Evolutionary conservation across 2,329 filamentous ascomycete genomes (phyloP).

Genomic region (Dactylellina parvicollis): DNA sequence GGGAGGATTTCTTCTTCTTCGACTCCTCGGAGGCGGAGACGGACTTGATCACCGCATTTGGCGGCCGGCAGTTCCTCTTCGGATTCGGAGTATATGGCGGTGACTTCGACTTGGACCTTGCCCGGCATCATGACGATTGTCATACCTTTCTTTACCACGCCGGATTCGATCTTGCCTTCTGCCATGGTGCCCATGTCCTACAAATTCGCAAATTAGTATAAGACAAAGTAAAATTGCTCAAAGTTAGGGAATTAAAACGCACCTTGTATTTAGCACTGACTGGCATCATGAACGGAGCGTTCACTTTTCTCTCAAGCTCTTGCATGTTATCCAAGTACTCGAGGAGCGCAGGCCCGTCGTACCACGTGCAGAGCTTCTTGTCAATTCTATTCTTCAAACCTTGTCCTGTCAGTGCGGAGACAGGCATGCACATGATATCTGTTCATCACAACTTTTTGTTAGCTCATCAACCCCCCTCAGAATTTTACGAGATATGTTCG

Average conservation of each 20-base stretch:
- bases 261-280: constrained; percentile 88
- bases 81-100: constrained; percentile 91
- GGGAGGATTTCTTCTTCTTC: constrained; percentile 97
- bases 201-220: background rate
- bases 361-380: constrained; percentile 80
- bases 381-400: constrained; percentile 91
- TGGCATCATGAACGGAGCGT: constrained; percentile 99
- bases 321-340: constrained; percentile 96
- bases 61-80: constrained; percentile 87
- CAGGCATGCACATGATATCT: constrained; percentile 94
- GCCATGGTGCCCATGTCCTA: constrained; percentile 93
- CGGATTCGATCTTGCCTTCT: constrained; percentile 96
- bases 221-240: background rate
- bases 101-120: constrained; percentile 79
- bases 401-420: constrained; percentile 84
- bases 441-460: constrained; percentile 16
- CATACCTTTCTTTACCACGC: constrained; percentile 89
- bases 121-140: constrained; percentile 95
- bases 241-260: background rate
- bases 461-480: constrained; percentile 14
- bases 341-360: constrained; percentile 86
- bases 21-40: constrained; percentile 87
- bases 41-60: constrained; percentile 93
- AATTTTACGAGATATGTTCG: constrained; percentile 11
- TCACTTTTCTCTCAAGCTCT: constrained; percentile 91